Evolutionary conservation across 2,329 filamentous ascomycete species (phyloP).

Genomic region (Scytalidium sp.): DNA sequence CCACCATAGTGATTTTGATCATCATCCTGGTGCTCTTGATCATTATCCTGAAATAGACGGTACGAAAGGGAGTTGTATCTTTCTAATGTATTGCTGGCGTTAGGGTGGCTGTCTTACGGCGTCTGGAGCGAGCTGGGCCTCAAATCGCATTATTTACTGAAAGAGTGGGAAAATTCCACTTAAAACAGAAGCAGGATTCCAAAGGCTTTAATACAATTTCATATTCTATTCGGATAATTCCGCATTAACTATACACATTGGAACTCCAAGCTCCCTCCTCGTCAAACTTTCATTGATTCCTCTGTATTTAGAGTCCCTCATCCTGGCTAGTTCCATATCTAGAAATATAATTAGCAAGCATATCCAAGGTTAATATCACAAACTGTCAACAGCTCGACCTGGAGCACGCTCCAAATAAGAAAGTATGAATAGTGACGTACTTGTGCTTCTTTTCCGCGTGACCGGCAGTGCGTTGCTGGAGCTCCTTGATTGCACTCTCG

Average conservation of each 20-base stretch:
- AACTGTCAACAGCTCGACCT: too few species aligned
- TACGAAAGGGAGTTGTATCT: neutral
- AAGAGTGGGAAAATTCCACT: neutral
- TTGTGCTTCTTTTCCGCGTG: slow-evolving; percentile 38
- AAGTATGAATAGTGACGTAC: slow-evolving; percentile 23
- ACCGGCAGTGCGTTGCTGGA: slow-evolving; percentile 55
- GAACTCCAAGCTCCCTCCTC: neutral
- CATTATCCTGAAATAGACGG: slow-evolving; percentile 57
- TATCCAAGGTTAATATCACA: too few species aligned
- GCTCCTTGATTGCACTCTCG: slow-evolving; percentile 48
- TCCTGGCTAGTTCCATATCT: slow-evolving; percentile 25
- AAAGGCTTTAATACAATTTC: neutral
- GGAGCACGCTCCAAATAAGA: too few species aligned
- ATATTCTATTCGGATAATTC: neutral
- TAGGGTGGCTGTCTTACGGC: neutral
- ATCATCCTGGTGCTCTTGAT: slow-evolving; percentile 66
- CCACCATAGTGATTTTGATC: slow-evolving; percentile 67
- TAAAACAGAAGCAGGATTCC: neutral
- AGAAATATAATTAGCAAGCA: slow-evolving; percentile 6
- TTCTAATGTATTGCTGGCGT: neutral
- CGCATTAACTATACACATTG: neutral
- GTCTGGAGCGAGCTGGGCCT: neutral
- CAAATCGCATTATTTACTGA: too few species aligned
- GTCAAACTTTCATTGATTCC: neutral
- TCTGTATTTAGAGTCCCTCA: slow-evolving; percentile 6